A percentile compares a stretch with the other conserved stretches of the same genome.
These are phyloP conservation scores for Boletus reticulatus DNA, from an alignment of 768 basidiomycete species.

Conservation along the genomic window DNA sequence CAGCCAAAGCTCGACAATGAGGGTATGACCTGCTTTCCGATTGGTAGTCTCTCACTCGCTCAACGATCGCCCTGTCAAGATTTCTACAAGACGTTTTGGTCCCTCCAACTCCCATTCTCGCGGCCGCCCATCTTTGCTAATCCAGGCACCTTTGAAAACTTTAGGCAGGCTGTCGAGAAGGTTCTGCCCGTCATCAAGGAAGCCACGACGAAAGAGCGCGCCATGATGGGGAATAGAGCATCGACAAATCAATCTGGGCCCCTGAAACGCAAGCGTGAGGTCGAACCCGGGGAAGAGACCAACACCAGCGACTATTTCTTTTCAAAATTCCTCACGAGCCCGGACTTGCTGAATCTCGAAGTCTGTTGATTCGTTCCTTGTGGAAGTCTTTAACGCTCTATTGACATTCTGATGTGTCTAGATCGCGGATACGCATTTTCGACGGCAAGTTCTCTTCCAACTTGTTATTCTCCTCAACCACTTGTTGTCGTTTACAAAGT, in stretches of 20 bases:
- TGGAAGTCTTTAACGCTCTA: constrained; percentile 1
- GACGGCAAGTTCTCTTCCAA: constrained; percentile 90
- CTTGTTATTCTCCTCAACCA: constrained; percentile 75
- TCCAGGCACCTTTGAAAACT: constrained; percentile 54
- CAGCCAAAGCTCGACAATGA: constrained; percentile 54
- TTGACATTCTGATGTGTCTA: constrained; percentile 31
- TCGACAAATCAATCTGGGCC: constrained; percentile 34
- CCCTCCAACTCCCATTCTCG: constrained; percentile 81
- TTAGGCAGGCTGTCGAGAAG: constrained; percentile 68
- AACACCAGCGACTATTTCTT: constrained; percentile 78
- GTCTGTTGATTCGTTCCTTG: constrained; percentile 38
- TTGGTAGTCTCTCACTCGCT: background rate
- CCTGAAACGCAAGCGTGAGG: constrained; percentile 68
- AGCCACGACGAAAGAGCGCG: constrained; percentile 84
- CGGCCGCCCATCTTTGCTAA: constrained; percentile 69
- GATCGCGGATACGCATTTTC: constrained; percentile 90
- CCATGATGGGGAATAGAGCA: constrained; percentile 77
- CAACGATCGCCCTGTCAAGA: constrained; percentile 39
- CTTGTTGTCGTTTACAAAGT: constrained; percentile 70
- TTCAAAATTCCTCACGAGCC: constrained; percentile 88
- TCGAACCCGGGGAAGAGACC: constrained; percentile 51
- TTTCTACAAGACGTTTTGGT: constrained; percentile 90
- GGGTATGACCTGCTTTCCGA: constrained; percentile 38
- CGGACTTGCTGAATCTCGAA: constrained; percentile 85
- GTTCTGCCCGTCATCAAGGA: constrained; percentile 80